These are phyloP conservation scores for Brettanomyces nanus DNA, from an alignment of 805 yeast genomes.

Conservation along the genomic window DNA sequence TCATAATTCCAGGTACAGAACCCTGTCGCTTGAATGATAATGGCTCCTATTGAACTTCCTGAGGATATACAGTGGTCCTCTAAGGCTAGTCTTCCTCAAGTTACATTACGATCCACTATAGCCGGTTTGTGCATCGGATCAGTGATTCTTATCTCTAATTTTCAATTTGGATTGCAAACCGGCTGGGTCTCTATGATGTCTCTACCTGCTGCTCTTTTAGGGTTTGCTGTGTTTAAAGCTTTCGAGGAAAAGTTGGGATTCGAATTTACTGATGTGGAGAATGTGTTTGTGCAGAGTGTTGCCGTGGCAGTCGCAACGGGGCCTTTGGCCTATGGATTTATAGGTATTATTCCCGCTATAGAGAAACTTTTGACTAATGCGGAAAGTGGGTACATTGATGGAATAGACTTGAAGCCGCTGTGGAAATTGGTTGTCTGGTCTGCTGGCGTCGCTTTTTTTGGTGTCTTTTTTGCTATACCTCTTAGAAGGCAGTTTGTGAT, in stretches of 20 bases:
- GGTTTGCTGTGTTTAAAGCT: constrained; percentile 72
- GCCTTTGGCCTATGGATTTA: constrained; percentile 89
- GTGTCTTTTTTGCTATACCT: constrained; percentile 92
- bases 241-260: constrained; percentile 28
- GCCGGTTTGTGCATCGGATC: constrained; percentile 85
- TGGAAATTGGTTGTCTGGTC: constrained; percentile 73
- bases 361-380: constrained; percentile 75
- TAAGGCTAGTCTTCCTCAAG: constrained; percentile 52
- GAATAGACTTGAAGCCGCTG: constrained; percentile 28
- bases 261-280: constrained; percentile 82
- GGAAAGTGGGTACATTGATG: constrained; percentile 57
- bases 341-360: constrained; percentile 93
- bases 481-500: constrained; percentile 78
- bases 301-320: constrained; percentile 98
- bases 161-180: constrained; percentile 93
- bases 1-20: too few species aligned
- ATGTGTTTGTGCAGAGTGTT: constrained; percentile 83
- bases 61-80: constrained; percentile 29
- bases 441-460: constrained; percentile 81
- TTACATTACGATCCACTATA: constrained; percentile 63
- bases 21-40: too few species aligned
- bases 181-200: constrained; percentile 99
- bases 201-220: constrained; percentile 83
- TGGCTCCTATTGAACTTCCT: not conserved
- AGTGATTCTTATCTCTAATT: constrained; percentile 77